Percentiles rank a stretch among this genome's conserved stretches.
Evolutionary conservation across 176 grass and related monocot genomes (phyloP).

Genomic region (Poa annua): DNA sequence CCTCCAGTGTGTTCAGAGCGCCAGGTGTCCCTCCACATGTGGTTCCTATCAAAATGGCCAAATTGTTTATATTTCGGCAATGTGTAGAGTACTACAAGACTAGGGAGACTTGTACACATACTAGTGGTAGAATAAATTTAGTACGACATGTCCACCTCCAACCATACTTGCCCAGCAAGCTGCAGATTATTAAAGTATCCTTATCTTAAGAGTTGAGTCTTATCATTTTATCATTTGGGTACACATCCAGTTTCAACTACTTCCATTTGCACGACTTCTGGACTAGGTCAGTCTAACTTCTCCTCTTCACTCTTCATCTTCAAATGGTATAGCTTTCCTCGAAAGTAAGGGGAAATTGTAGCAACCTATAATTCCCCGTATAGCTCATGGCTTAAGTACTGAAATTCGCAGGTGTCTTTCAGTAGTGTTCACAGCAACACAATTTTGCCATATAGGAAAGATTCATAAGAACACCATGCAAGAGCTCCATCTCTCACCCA

Average conservation of each 20-base stretch:
- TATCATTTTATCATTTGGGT: background rate
- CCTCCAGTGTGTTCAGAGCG: background rate
- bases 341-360: background rate
- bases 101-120: background rate
- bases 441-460: background rate
- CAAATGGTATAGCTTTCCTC: background rate
- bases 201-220: background rate
- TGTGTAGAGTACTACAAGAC: background rate
- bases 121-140: background rate
- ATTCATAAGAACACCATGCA: conserved; percentile 54
- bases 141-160: background rate
- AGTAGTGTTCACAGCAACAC: background rate
- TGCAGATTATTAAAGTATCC: background rate
- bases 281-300: conserved; percentile 5
- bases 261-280: background rate
- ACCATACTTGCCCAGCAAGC: background rate
- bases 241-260: background rate
- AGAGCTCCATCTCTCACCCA: conserved; percentile 13
- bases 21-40: background rate
- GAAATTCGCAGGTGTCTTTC: background rate
- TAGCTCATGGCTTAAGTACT: background rate
- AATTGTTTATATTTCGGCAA: background rate
- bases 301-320: conserved; percentile 9
- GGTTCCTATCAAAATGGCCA: background rate
- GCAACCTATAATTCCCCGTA: background rate